Evolutionary conservation across 2,329 filamentous ascomycete genomes (phyloP).

Genomic region (Stachybotrys chlorohalonatus): DNA sequence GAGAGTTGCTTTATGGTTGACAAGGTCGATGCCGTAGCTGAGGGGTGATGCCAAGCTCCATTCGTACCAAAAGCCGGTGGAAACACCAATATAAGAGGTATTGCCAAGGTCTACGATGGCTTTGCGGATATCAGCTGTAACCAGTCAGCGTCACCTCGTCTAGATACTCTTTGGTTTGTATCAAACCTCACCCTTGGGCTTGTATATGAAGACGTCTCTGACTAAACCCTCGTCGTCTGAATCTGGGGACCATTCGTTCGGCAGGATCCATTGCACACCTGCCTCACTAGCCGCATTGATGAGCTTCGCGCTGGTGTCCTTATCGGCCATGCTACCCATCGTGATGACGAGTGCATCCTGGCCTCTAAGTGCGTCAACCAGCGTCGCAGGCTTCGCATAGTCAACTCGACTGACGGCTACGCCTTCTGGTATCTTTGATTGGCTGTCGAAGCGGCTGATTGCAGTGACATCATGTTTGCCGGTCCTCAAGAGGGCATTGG

Average conservation of each 20-base stretch:
- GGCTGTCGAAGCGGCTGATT: conserved; percentile 32
- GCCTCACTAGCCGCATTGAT: conserved; percentile 36
- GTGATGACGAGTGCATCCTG: conserved; percentile 43
- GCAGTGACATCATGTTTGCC: conserved; percentile 42
- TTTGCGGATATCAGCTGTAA: background rate
- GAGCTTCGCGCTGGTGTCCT: conserved; percentile 29
- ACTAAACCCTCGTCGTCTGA: conserved; percentile 15
- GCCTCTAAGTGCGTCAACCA: conserved; percentile 36
- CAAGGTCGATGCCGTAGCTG: background rate
- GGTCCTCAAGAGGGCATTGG: conserved; percentile 29
- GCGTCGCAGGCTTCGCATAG: conserved; percentile 26
- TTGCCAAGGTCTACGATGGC: background rate
- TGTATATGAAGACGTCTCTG: background rate
- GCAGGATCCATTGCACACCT: conserved; percentile 35
- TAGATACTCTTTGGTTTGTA: background rate
- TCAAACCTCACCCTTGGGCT: background rate
- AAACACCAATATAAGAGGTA: background rate
- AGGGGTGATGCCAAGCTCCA: background rate
- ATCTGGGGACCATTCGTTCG: conserved; percentile 29
- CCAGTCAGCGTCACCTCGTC: background rate
- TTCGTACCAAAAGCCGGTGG: background rate
- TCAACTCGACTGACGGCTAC: conserved; percentile 28
- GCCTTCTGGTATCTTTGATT: conserved; percentile 27
- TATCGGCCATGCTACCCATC: conserved; percentile 23
- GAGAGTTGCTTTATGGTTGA: background rate